Evolutionary conservation across 768 basidiomycete species (phyloP).

Genomic region (Lentinula detonsa): DNA sequence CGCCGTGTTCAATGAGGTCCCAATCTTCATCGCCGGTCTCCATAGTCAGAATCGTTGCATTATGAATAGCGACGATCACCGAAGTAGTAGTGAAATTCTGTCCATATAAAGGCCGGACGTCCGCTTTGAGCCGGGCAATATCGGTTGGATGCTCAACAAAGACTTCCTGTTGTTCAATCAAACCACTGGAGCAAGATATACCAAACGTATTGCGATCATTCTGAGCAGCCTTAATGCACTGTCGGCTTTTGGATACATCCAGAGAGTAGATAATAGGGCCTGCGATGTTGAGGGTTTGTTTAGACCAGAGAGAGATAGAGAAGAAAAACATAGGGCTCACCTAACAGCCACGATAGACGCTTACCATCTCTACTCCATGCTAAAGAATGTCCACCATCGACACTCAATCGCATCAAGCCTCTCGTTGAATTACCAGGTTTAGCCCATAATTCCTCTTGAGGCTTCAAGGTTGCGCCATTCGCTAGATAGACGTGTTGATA

Average conservation of each 20-base stretch:
- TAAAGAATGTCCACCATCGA: constrained; percentile 71
- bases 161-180: constrained; percentile 52
- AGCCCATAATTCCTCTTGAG: constrained; percentile 52
- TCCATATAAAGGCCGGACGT: constrained; percentile 26
- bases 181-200: constrained; percentile 49
- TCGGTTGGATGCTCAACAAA: constrained; percentile 57
- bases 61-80: constrained; percentile 52
- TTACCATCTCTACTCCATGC: constrained; percentile 59
- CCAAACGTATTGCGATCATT: constrained; percentile 52
- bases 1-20: constrained; percentile 49
- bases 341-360: constrained; percentile 68
- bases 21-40: constrained; percentile 37
- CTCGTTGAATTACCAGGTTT: constrained; percentile 63
- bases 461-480: constrained; percentile 30
- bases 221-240: constrained; percentile 42
- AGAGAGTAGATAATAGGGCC: constrained; percentile 61
- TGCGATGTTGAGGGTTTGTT: constrained; percentile 14
- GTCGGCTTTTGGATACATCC: constrained; percentile 42
- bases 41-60: constrained; percentile 71
- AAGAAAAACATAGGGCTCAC: constrained; percentile 23
- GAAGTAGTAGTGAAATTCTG: constrained; percentile 16
- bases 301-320: not conserved
- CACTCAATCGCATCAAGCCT: constrained; percentile 53
- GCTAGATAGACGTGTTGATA: constrained; percentile 62
- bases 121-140: constrained; percentile 48